Evolutionary conservation across 106 monocot species (phyloP), one percentile per base, ranked within the genome.

Genomic region (Hemerocallis citrina): DNA sequence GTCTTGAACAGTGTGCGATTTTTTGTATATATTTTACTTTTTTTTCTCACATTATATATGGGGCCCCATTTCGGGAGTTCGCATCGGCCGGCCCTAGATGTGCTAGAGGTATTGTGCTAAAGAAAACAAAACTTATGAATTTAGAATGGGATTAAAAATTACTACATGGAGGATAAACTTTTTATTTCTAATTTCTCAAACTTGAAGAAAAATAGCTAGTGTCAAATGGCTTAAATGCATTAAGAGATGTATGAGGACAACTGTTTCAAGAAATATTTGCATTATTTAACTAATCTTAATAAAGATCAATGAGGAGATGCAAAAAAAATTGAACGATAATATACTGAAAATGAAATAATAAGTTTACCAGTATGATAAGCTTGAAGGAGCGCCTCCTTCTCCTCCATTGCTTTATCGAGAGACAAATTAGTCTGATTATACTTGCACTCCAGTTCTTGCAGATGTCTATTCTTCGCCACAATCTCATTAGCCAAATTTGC

Each of bases 291-390:
- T 21, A 4, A 17, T 19, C 20, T 46, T 46, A 21, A 46, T 2
- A 54, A 50, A n/a, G 31, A 29, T 32, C 29, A 6, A 7, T 54
- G 12, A 10, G 31, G 6, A 54, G 32, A 30, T 4, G 13, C 25
- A 25, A 27, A 10, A 1, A 3, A 3, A 24, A 48, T n/a, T n/a
- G n/a, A n/a, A n/a, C n/a, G n/a, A n/a, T n/a, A n/a, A n/a, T n/a
- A n/a, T n/a, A n/a, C n/a, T n/a, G 13, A 25, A 25, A 35, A 54
- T 2, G 4, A 4, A 48, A 32, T 3, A 30, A 61, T 32, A 40
- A 36, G 32, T n/a, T 16, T 54, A 89, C 89, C 85, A 69, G 78
- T 81, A 65, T 74, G 82, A 54, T 79, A 91, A 57, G 73, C 34
- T 56, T 72, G 70, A 43, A 47, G 73, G 15, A 86, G 42, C 20